Conservation (phyloP, 768 basidiomycete genomes). For the Steccherinum ochraceum region DNA sequence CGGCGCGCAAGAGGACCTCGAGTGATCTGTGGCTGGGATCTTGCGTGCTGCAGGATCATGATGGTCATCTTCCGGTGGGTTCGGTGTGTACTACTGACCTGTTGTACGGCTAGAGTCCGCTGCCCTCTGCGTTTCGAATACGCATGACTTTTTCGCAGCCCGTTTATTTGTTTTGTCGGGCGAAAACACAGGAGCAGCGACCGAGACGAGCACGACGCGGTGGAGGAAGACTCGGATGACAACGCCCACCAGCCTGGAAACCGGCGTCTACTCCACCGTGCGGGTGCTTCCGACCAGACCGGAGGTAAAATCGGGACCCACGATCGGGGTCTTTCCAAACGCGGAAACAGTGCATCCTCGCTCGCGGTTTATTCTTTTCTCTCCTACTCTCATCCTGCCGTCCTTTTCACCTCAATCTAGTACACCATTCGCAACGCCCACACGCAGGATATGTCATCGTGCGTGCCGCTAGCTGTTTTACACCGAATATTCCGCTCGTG, state of each 20-base stretch:
- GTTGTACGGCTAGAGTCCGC: neutral
- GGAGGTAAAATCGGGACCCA: neutral
- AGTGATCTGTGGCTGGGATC: neutral
- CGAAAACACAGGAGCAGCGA: neutral
- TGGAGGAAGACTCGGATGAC: neutral
- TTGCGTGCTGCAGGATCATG: neutral
- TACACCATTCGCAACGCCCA: too few relatives aligned
- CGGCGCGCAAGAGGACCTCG: neutral
- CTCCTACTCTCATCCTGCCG: too few relatives aligned
- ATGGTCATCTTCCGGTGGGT: neutral
- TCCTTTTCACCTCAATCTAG: too few relatives aligned
- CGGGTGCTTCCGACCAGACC: slow-evolving; percentile 1
- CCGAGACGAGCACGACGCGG: neutral
- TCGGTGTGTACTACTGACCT: neutral
- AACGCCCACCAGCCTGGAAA: neutral
- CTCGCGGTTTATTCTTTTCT: too few relatives aligned
- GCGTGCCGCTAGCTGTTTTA: too few relatives aligned
- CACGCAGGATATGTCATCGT: too few relatives aligned
- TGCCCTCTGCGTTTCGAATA: neutral
- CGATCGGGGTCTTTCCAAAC: neutral
- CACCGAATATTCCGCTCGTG: too few relatives aligned
- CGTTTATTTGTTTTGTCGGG: neutral
- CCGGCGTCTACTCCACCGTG: neutral
- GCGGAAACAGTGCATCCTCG: neutral
- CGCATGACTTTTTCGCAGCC: neutral